Evolutionary conservation across 345 rosid genomes (phyloP).

Genomic region (Anacardium occidentale): DNA sequence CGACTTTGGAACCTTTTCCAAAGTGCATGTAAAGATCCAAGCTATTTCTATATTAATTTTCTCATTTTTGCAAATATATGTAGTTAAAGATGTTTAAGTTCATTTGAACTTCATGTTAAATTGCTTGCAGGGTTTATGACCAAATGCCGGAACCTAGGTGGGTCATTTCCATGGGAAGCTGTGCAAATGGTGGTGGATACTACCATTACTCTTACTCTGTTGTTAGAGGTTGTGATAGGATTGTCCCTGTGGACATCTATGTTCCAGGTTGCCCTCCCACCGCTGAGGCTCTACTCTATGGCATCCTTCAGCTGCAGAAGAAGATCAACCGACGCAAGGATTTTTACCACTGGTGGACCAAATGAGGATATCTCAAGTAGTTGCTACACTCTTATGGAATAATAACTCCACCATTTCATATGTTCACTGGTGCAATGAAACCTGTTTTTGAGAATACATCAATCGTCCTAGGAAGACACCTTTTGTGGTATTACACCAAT

Average conservation of each 20-base stretch:
- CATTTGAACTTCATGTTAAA: constrained; percentile 8
- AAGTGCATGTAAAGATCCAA: neutral
- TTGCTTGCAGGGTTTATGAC: constrained; percentile 80
- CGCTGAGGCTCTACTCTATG: constrained; percentile 93
- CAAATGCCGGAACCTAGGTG: constrained; percentile 99
- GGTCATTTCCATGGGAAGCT: constrained; percentile 99
- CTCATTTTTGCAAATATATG: neutral
- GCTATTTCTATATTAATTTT: neutral
- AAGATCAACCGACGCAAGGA: constrained; percentile 98
- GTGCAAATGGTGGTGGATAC: constrained; percentile 99
- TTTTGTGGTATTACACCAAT: neutral
- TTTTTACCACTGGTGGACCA: constrained; percentile 94
- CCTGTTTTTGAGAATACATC: neutral
- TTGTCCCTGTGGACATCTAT: constrained; percentile 92
- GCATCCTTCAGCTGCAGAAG: constrained; percentile 92
- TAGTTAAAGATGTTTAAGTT: neutral
- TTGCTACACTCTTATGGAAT: constrained; percentile 4
- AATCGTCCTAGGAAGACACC: neutral
- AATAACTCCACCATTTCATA: constrained; percentile 25
- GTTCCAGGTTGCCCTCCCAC: constrained; percentile 99
- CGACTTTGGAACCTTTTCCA: neutral
- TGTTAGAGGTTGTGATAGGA: constrained; percentile 95
- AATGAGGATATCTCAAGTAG: constrained; percentile 37
- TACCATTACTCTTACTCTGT: constrained; percentile 97
- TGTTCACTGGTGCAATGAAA: constrained; percentile 15